Percentiles rank a stretch among this genome's conserved stretches.
Evolutionary conservation across 495 filamentous ascomycete genomes (phyloP).

Genomic region (Penicillium bialowiezense): DNA sequence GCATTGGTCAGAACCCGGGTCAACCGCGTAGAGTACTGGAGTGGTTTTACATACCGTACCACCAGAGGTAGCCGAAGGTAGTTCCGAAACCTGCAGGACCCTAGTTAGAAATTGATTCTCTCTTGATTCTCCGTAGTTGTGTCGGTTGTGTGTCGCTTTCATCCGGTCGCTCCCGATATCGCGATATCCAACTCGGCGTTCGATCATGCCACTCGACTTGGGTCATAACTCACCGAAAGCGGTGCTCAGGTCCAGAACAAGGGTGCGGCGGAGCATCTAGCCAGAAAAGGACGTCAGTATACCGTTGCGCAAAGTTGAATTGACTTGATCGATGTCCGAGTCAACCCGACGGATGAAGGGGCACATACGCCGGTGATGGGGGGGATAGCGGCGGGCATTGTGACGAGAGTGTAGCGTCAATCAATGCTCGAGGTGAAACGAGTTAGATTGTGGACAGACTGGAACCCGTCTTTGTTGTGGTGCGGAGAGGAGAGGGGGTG

Average conservation of each 20-base stretch:
- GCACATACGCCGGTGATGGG: constrained; percentile 51
- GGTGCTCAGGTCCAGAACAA: constrained; percentile 77
- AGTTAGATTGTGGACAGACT: constrained; percentile 13
- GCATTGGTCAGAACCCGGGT: background rate
- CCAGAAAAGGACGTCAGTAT: constrained; percentile 3
- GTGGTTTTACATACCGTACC: constrained; percentile 68
- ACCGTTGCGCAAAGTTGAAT: background rate
- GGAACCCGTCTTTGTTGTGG: constrained; percentile 19
- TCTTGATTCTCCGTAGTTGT: background rate
- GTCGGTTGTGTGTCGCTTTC: background rate
- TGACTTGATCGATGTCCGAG: constrained; percentile 20
- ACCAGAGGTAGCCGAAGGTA: constrained; percentile 71
- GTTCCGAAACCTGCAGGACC: constrained; percentile 58
- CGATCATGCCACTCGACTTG: constrained; percentile 20
- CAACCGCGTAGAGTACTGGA: background rate
- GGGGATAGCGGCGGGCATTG: constrained; percentile 45
- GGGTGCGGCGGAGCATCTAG: constrained; percentile 69
- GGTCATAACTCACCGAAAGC: constrained; percentile 60
- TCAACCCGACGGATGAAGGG: constrained; percentile 22
- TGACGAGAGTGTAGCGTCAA: constrained; percentile 22
- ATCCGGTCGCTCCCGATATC: background rate
- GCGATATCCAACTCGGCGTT: constrained; percentile 8
- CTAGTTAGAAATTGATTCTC: constrained; percentile 6
- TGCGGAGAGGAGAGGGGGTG: constrained; percentile 22
- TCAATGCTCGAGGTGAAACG: constrained; percentile 10